Evolutionary conservation across 2,329 filamentous ascomycete species (phyloP), one percentile per base, ranked within the genome.

Genomic region (Nigrograna mackinnonii): DNA sequence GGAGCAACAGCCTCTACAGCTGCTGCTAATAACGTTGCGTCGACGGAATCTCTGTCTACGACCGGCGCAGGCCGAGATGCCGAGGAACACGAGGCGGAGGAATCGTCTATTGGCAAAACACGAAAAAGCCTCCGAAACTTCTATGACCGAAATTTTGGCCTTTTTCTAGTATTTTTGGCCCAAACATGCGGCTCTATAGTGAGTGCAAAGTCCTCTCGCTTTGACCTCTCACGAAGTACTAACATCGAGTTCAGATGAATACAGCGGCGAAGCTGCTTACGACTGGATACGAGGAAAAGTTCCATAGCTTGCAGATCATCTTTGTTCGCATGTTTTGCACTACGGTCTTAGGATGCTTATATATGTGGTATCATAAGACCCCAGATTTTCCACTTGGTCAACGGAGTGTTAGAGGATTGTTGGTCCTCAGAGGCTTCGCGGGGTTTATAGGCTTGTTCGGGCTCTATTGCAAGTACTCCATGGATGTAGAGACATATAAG

Each of bases 301-400:
- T 32, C 18, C 16, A 17, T 6, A 11, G 22, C 32, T 17, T 14
- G 34, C 38, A 78, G 70, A 83, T 95, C 49, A 78, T 95, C n/a
- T 89, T 94, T 57, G 79, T 80, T 6, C 80, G 90, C 40, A 90
- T 92, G 82, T 74, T 74, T 41, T 77, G 91, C 45, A 94, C 90
- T 0, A 73, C 80, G 3, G 32, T 86, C 4, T 74, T 83, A 37
- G 84, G 84, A 46, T 79, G 77, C 35, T 43, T 75, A 3, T 94
- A 90, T 66, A 90, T 92, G 82, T 85, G 80, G 76, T 83, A 76
- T 58, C 80, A 72, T 33, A 73, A 76, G 5, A 45, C 50, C 17
- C 50, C 46, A 5, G 43, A 55, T 26, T 49, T 53, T 11, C 52
- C 50, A 6, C 35, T 47, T 5, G 52, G 52, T 5, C 34, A 36